phyloP scores from a whole-genome alignment of 768 basidiomycete genomes.

The Lactifluus volemus region DNA sequence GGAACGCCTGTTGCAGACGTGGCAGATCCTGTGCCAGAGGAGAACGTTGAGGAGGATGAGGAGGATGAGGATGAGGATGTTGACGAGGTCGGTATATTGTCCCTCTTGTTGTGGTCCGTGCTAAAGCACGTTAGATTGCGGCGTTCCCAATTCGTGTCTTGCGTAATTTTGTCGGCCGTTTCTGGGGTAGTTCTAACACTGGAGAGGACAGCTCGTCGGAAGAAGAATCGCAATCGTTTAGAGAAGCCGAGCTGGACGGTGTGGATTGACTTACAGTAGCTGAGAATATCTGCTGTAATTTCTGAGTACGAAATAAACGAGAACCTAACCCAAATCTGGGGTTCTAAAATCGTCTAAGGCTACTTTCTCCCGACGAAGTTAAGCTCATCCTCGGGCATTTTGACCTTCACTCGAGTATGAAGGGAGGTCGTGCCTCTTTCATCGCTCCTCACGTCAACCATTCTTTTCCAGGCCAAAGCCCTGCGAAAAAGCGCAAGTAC shows the following conservation, averaged over 20 bases:
- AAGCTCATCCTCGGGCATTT: background rate
- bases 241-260: constrained; percentile 6
- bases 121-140: constrained; percentile 8
- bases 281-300: background rate
- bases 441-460: constrained; percentile 2
- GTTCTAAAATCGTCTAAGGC: background rate
- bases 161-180: constrained; percentile 16
- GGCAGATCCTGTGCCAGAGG: background rate
- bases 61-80: constrained; percentile 15
- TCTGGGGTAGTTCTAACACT: constrained; percentile 10
- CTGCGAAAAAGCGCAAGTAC: constrained; percentile 17
- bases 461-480: constrained; percentile 14
- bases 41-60: background rate
- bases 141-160: constrained; percentile 17
- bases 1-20: background rate
- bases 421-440: constrained; percentile 14
- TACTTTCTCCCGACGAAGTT: too few relatives aligned
- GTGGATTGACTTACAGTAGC: constrained; percentile 2
- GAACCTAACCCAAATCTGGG: constrained; percentile 7
- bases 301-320: background rate
- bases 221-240: background rate
- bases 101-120: background rate
- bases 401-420: constrained; percentile 5
- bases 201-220: constrained; percentile 14
- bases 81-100: constrained; percentile 8